Percentiles rank a stretch among this genome's conserved stretches.
Evolutionary conservation across 352 stramenopile species (phyloP).

Genomic region (Poterioochromonas sp.): DNA sequence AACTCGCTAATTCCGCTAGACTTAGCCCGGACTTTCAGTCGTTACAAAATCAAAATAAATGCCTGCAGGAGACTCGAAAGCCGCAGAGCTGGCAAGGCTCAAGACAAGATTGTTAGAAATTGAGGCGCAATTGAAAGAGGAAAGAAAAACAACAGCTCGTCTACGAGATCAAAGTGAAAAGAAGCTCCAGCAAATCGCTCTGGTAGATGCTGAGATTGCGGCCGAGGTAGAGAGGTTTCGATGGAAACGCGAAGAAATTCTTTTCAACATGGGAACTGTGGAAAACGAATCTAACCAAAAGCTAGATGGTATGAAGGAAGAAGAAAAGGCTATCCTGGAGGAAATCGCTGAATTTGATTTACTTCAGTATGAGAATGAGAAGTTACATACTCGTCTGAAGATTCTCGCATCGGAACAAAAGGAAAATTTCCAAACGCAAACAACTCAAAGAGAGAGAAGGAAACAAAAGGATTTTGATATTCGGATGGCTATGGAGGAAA

Average conservation of each 20-base stretch:
- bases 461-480: background rate
- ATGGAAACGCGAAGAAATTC: conserved; percentile 1
- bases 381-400: background rate
- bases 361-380: background rate
- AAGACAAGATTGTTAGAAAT: background rate
- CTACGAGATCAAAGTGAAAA: conserved; percentile 4
- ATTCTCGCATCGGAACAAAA: background rate
- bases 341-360: background rate
- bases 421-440: background rate
- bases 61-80: background rate
- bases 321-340: background rate
- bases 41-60: too few relatives aligned
- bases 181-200: background rate
- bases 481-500: conserved; percentile 21
- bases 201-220: background rate
- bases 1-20: too few relatives aligned
- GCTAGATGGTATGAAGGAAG: background rate
- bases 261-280: background rate
- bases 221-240: conserved; percentile 3
- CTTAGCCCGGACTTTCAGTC: too few relatives aligned
- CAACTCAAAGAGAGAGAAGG: background rate
- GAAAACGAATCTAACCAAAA: background rate
- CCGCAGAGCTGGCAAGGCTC: background rate
- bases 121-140: background rate
- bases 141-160: background rate